Evolutionary conservation across 345 rosid species (phyloP), one percentile per base, ranked within the genome.

Genomic region (Conringia planisiliqua): DNA sequence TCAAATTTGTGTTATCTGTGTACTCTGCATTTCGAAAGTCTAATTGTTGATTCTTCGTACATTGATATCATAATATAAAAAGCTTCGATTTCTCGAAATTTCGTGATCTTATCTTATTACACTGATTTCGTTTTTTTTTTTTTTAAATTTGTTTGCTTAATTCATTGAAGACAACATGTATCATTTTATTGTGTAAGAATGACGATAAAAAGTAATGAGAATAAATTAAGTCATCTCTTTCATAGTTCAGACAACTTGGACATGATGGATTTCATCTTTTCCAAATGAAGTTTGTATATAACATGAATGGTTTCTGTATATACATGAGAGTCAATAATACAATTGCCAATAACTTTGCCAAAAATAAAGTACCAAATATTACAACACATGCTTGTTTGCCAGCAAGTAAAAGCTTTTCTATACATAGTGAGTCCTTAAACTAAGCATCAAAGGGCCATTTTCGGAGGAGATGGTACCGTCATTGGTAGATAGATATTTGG

Each of bases 291-390:
- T 56, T 17, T 29, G 62, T 62, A 61, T 17, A 71, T 7, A 54
- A 13, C 3, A 42, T 6, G 62, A 54, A 54, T 54, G 77, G 64
- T 16, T 58, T 57, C 2, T 11, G 16, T 73, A 56, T 65, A 56
- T 44, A 66, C 78, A 74, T 46, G 66, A 26, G 66, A 59, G 29
- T 57, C 51, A 65, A 65, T 35, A 36, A 46, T 66, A 64, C 72
- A 66, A 56, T 66, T 46, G 51, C 59, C 42, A 46, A 55, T 71
- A 60, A 47, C 69, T 62, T 62, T 17, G 62, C 51, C 5, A 24
- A 65, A 29, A 33, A 62, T 7, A 65, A n/a, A 42, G 30, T 29
- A 55, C 29, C 44, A 73, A 65, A 73, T 54, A 43, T 65, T 24
- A 73, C 57, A 64, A 63, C 38, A 64, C 65, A 73, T 55, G 57